A percentile compares a stretch with the other conserved stretches of the same genome.
These are phyloP conservation scores for Mycoemilia scoparia DNA, from an alignment of 192 early-diverging fungal genomes.

Conservation along the genomic window DNA sequence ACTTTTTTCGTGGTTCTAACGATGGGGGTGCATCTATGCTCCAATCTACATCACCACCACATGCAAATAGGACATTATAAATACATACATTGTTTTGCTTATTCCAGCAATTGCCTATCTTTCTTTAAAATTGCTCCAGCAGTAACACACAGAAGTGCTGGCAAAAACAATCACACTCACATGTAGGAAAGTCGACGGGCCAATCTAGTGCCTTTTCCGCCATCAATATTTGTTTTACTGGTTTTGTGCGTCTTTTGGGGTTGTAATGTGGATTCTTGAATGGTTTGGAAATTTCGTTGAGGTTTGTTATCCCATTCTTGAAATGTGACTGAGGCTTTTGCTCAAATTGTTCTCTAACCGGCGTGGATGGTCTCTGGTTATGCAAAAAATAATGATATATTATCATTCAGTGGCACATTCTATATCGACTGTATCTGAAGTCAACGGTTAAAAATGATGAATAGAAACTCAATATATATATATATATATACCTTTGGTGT, in stretches of 20 bases:
- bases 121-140: neutral
- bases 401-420: no score
- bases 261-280: slow-evolving; percentile 55
- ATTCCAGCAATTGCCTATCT: no score
- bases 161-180: no score
- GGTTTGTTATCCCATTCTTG: slow-evolving; percentile 21
- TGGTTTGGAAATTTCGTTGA: slow-evolving; percentile 31
- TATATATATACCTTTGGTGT: no score
- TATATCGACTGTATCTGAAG: no score
- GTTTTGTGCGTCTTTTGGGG: slow-evolving; percentile 49
- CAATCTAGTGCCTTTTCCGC: slow-evolving; percentile 40
- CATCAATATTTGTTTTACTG: slow-evolving; percentile 63
- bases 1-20: slow-evolving; percentile 65
- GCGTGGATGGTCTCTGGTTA: no score
- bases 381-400: no score
- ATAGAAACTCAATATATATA: no score
- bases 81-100: neutral
- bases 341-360: no score
- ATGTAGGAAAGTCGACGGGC: slow-evolving; percentile 45
- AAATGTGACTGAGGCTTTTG: slow-evolving; percentile 16
- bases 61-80: neutral
- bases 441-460: no score
- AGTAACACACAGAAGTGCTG: neutral
- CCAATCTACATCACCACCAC: slow-evolving; percentile 32
- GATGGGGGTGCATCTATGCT: slow-evolving; percentile 73